Percentiles rank a stretch among this genome's conserved stretches.
Conservation (phyloP, 371 early-diverging fungal genomes). For the Mucor ambiguus region DNA sequence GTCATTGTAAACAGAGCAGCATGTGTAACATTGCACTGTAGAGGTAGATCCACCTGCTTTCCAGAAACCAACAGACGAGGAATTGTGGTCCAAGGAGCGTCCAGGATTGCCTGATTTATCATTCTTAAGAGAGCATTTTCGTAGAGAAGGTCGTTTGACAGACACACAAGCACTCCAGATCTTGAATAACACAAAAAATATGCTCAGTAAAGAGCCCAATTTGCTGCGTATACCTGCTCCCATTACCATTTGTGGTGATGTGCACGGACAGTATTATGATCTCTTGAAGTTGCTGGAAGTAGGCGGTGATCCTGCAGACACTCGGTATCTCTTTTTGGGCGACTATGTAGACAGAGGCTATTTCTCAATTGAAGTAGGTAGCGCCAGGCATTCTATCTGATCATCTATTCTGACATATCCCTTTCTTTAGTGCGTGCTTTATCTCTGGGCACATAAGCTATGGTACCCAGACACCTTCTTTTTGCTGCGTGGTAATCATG, state of each 20-base stretch:
- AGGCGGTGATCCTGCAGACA: conserved; percentile 88
- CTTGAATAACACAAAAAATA: conserved; percentile 71
- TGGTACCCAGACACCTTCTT: conserved; percentile 92
- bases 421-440: conserved; percentile 79
- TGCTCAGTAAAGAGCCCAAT: conserved; percentile 79
- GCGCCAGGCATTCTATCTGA: neutral
- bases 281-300: conserved; percentile 96
- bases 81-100: conserved; percentile 63
- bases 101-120: conserved; percentile 77
- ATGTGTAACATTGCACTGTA: neutral
- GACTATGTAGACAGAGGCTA: conserved; percentile 98
- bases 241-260: conserved; percentile 96
- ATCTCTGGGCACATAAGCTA: conserved; percentile 88
- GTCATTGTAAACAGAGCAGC: neutral
- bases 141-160: conserved; percentile 88
- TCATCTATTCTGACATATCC: neutral
- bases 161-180: conserved; percentile 92
- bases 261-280: conserved; percentile 99
- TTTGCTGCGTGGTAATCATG: conserved; percentile 98
- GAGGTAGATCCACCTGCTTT: conserved; percentile 49
- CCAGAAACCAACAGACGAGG: conserved; percentile 51
- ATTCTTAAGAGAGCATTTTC: conserved; percentile 88
- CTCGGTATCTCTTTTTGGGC: conserved; percentile 90
- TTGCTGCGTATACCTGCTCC: conserved; percentile 88
- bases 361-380: conserved; percentile 79